Evolutionary conservation across 2,329 filamentous ascomycete species (phyloP), one percentile per base, ranked within the genome.

Genomic region (Monosporascus cannonballus): DNA sequence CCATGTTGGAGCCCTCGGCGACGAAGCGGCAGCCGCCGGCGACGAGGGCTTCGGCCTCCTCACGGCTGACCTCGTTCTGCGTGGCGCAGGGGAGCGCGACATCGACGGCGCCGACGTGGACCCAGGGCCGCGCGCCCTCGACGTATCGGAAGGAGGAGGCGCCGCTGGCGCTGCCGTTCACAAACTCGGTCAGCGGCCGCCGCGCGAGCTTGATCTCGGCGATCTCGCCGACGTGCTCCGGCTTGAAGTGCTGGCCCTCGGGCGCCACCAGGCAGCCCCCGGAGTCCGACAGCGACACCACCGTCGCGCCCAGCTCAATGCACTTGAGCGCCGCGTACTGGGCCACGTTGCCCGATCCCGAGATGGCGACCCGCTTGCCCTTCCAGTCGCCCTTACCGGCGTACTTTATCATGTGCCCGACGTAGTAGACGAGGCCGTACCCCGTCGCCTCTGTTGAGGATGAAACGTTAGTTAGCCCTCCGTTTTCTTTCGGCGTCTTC

Each of bases 1-100:
- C 94, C 94, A 99, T 97, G 84, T 97, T 97, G 75, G 88, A 94
- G 53, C 94, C 94, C 77, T 99, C 94, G 54, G 94, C 94, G 61
- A 97, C 86, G 78, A 90, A 95, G 70, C 86, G 84, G 68, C 81
- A 82, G 61, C 93, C 93, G 54, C 81, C 81, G 48, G 80, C 80
- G 54, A 96, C 83, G 45, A 97, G 83, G 18, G 82, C 84, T 76
- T 90, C 78, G 50, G 92, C 94, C 79, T 99, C 94, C 65, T 94
- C 90, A 69, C 86, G 85, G 68, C 83, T 91, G 67, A 99, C 90
- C 77, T 99, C 94, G 79, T 99, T 99, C 81, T 99, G 92, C 55
- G 94, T 97, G 41, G 94, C 94, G 66, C 83, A 92, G 50, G 94
- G 94, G 53, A 97, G 87, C 36, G 89, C 94, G 60, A 97, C 81